Conservation (phyloP, 495 filamentous ascomycete species). For the Aspergillus olivimuriae region DNA sequence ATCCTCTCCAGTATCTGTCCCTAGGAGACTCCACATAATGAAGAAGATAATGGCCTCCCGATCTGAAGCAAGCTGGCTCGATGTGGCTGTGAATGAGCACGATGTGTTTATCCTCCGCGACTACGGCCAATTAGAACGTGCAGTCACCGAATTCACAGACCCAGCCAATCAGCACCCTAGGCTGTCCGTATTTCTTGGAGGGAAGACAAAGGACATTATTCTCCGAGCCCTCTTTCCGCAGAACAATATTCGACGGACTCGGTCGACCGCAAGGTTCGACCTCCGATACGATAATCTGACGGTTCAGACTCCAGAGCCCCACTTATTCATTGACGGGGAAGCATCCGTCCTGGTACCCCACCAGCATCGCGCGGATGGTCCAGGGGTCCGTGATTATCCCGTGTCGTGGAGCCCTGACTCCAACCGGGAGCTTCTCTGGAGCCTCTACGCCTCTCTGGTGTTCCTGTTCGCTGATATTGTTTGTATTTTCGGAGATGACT, state of each 20-base stretch:
- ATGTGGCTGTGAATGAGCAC: too few relatives aligned
- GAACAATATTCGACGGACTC: neutral
- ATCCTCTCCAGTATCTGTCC: too few relatives aligned
- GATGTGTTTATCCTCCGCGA: too few relatives aligned
- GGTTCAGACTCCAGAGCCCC: neutral
- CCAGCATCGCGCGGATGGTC: neutral
- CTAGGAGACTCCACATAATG: too few relatives aligned
- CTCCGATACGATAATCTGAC: conserved; percentile 1
- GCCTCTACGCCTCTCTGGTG: neutral
- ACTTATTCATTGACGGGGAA: neutral
- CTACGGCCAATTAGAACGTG: neutral
- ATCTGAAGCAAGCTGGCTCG: too few relatives aligned
- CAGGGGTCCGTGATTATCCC: neutral
- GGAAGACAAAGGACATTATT: neutral
- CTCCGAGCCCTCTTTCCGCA: neutral
- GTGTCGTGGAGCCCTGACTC: neutral
- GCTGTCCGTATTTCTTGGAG: conserved; percentile 1
- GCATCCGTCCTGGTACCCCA: neutral
- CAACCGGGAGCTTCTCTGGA: neutral
- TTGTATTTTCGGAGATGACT: conserved; percentile 2
- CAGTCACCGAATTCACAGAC: neutral
- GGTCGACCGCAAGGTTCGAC: neutral
- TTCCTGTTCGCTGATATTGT: conserved; percentile 3
- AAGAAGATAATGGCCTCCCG: too few relatives aligned
- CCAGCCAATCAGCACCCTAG: neutral